Base-by-base conservation (phyloP, 2,329 filamentous ascomycete species). In the Uncinocarpus reesii region DNA sequence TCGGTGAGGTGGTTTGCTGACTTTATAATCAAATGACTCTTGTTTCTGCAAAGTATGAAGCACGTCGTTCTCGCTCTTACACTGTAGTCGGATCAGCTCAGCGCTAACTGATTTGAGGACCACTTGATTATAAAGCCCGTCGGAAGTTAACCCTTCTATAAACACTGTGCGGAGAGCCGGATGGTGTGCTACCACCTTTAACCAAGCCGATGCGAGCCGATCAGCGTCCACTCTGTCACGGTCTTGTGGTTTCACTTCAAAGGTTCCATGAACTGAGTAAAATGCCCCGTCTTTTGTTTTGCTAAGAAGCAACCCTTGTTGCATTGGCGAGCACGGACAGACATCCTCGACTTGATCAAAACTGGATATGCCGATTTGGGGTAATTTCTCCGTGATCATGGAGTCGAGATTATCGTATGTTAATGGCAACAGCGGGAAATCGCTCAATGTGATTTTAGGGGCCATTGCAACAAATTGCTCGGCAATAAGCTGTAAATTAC, bases 341-440 rank as follows among this genome's bases (percentile, higher is more conserved):
- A 64, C 65, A 49, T 72, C 68, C 51, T 74, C 70, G 2, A 72
- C 54, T 2, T 68, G 51, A 20, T 62, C 60, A 7, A 62, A 20
- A 23, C 24, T 45, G 26, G 55, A 58, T 0, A 51, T 23, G 8
- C 67, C 65, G 47, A 69, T 50, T 2, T 53, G 56, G 2, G 66
- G 63, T 0, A 74, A 54, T 42, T 61, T 70, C 5, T 64, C 55
- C 1, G 49, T 53, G 0, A 65, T 50, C 52, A 74, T 49, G 5
- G 55, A 62, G 0, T 67, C 54, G 32, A 76, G 62, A 7, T 60
- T 60, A 0, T 64, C 53, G 34, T 75, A 71, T 1, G 62, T 67
- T 48, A 72, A 57, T 1, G 66, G 64, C 3, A 75, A 60, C 35
- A 76, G 62, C 0, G 69, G 67, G 44, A 68, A 72, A 26, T 71